Evolutionary conservation across 2,329 filamentous ascomycete genomes (phyloP).

Genomic region (Diaporthe sp.): DNA sequence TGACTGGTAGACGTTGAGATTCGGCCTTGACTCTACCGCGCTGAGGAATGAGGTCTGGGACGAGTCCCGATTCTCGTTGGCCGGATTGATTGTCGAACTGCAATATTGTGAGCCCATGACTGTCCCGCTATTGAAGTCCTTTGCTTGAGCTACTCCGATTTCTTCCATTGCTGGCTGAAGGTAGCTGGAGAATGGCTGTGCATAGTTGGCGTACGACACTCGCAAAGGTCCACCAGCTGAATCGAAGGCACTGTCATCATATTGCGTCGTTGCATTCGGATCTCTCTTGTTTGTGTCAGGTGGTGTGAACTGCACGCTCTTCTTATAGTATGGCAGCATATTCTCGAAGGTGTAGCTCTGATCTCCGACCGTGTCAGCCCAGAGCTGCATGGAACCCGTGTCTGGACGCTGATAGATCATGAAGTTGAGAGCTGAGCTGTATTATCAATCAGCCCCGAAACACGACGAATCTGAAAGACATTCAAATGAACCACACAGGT

Average conservation of each 20-base stretch:
- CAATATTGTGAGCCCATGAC: slow-evolving; percentile 11
- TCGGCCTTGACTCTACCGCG: not conserved
- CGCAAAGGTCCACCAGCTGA: slow-evolving; percentile 6
- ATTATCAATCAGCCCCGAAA: not conserved
- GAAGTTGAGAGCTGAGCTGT: not conserved
- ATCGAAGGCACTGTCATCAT: not conserved
- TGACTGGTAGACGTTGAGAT: not conserved
- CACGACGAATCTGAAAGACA: not conserved
- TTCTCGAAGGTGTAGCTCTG: slow-evolving; percentile 25
- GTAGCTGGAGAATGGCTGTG: slow-evolving; percentile 12
- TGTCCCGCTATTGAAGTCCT: slow-evolving; percentile 2
- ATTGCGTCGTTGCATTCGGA: not conserved
- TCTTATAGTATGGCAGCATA: slow-evolving; percentile 16
- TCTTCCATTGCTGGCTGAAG: slow-evolving; percentile 7
- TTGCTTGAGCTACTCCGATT: not conserved
- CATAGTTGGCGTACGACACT: slow-evolving; percentile 20
- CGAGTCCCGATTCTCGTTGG: slow-evolving; percentile 6
- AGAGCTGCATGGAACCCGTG: slow-evolving; percentile 4
- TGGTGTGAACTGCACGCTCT: slow-evolving; percentile 9
- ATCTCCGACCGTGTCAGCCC: slow-evolving; percentile 16
- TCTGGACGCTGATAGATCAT: slow-evolving; percentile 20
- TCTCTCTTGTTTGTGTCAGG: not conserved
- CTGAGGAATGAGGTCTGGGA: slow-evolving; percentile 10
- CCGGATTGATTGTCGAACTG: not conserved
- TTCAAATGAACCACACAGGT: not conserved